Evolutionary conservation across 1,284 basidiomycete species (phyloP).

Genomic region (Apiotrichum mycotoxinovorans): DNA sequence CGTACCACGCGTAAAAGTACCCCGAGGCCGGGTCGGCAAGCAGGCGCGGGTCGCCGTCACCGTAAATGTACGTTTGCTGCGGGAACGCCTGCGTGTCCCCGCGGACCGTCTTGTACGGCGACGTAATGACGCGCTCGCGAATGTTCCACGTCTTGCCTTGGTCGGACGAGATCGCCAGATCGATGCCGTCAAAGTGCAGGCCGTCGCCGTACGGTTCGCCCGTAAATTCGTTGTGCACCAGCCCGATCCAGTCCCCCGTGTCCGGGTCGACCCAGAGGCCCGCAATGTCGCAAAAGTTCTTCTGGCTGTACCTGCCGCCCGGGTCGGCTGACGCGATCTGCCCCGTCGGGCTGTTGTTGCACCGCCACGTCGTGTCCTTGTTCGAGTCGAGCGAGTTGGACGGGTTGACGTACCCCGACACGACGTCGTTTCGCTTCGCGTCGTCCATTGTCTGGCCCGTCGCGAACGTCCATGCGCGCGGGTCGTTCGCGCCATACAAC

Average conservation of each 20-base stretch:
- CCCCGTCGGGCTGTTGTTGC: conserved; percentile 13
- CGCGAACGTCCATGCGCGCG: conserved; percentile 12
- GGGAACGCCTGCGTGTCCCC: conserved; percentile 8
- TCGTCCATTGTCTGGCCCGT: conserved; percentile 7
- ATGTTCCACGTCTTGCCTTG: conserved; percentile 15
- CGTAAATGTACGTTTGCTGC: conserved; percentile 11
- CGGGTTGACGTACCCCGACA: conserved; percentile 5
- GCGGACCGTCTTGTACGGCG: conserved; percentile 8
- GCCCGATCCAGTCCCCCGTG: conserved; percentile 15
- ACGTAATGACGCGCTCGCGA: conserved; percentile 11
- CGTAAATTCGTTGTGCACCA: conserved; percentile 20
- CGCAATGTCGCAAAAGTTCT: conserved; percentile 18
- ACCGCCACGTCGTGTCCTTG: conserved; percentile 15
- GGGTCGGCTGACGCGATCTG: not conserved
- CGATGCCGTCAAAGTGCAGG: conserved; percentile 19
- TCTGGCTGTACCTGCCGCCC: conserved; percentile 4
- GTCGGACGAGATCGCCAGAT: conserved; percentile 12
- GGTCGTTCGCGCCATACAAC: conserved; percentile 2
- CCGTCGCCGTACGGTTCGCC: conserved; percentile 10
- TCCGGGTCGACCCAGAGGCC: conserved; percentile 19
- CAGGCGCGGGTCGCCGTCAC: conserved; percentile 17
- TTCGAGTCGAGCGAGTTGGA: conserved; percentile 14
- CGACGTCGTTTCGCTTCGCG: not conserved
- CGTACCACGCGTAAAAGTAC: conserved; percentile 18
- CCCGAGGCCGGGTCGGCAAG: conserved; percentile 4